These are phyloP conservation scores for Spongospora subterranea DNA, from an alignment of 208 protist species.

Conservation along the genomic window DNA sequence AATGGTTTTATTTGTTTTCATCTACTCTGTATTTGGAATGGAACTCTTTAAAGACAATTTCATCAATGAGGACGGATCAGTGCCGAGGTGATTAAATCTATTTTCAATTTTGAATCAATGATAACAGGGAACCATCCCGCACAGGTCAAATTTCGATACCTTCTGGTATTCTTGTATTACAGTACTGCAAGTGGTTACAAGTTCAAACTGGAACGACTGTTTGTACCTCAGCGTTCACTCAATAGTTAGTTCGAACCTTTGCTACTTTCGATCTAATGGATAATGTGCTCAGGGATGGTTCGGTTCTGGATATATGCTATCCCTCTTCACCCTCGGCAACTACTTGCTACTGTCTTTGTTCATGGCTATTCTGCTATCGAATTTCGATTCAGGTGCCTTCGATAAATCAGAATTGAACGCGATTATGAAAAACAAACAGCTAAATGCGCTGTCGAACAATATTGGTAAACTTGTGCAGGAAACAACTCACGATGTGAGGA, in stretches of 20 bases:
- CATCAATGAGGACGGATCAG: neutral
- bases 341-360: neutral
- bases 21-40: conserved; percentile 42
- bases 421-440: too few relatives aligned
- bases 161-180: neutral
- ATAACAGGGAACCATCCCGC: too few relatives aligned
- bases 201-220: conserved; percentile 56
- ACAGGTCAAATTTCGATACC: conserved; percentile 41
- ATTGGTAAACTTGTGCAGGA: too few relatives aligned
- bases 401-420: too few relatives aligned
- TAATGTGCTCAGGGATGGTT: neutral
- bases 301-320: neutral
- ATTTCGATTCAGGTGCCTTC: neutral
- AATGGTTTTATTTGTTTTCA: conserved; percentile 23
- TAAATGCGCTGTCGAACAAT: too few relatives aligned
- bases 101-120: conserved; percentile 11
- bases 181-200: conserved; percentile 51
- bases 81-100: neutral
- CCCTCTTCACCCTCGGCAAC: neutral
- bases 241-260: too few relatives aligned
- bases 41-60: conserved; percentile 22
- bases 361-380: neutral
- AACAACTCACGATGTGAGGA: too few relatives aligned
- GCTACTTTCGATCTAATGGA: too few relatives aligned
- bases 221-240: neutral